Conservation (phyloP, 2,329 filamentous ascomycete genomes). For the Incumbomyces delicatus region DNA sequence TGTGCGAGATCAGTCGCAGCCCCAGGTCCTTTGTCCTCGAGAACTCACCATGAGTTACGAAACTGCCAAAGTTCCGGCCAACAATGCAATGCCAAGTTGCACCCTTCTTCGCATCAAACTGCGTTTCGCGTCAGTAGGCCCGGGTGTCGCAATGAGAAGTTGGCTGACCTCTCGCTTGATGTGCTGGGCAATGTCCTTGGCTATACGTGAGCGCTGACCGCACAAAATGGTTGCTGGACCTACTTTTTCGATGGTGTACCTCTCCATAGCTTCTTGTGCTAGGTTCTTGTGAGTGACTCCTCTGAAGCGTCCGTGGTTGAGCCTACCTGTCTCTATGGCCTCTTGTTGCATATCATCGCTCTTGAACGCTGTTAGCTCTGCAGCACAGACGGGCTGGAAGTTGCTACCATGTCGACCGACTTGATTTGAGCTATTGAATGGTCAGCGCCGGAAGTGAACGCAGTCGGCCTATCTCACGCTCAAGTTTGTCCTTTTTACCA, state of each 20-base stretch:
- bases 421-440: conserved; percentile 73
- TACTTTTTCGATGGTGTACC: conserved; percentile 67
- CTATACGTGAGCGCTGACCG: conserved; percentile 3
- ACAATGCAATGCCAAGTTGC: conserved; percentile 99
- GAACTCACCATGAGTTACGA: conserved; percentile 82
- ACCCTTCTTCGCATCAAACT: conserved; percentile 96
- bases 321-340: conserved; percentile 86
- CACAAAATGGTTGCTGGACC: conserved; percentile 30
- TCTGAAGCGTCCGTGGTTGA: neutral
- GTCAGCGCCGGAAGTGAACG: conserved; percentile 8
- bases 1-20: conserved; percentile 31
- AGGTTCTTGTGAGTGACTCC: conserved; percentile 7
- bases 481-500: conserved; percentile 59
- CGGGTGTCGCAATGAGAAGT: conserved; percentile 7
- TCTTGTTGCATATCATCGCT: conserved; percentile 96
- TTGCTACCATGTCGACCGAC: conserved; percentile 84
- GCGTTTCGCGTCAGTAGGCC: conserved; percentile 20
- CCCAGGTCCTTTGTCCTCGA: conserved; percentile 9
- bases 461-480: conserved; percentile 46
- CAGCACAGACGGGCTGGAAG: conserved; percentile 9
- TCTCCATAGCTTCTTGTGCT: conserved; percentile 64
- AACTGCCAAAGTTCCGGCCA: conserved; percentile 96
- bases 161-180: conserved; percentile 80
- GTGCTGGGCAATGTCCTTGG: conserved; percentile 86
- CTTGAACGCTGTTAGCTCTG: conserved; percentile 40